phyloP scores from a whole-genome alignment of 352 stramenopile species.

The Phytophthora ohioensis region DNA sequence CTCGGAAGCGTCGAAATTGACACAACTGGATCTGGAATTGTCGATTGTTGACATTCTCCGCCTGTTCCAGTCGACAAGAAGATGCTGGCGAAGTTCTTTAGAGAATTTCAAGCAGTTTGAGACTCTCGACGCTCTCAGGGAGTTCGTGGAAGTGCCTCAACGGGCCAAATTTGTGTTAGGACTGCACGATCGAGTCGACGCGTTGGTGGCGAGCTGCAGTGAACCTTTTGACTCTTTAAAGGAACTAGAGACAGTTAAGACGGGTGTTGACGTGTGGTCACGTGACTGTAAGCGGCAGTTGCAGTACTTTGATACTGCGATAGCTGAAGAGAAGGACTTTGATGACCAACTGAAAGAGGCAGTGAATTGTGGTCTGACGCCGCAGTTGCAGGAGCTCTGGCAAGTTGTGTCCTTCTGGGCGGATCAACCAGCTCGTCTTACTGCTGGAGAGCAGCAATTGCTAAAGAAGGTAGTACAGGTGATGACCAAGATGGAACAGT shows the following conservation, averaged over 20 bases:
- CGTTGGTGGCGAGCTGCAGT: constrained; percentile 12
- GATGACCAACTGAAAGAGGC: constrained; percentile 8
- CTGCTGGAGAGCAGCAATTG: constrained; percentile 20
- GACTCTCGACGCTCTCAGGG: constrained; percentile 7
- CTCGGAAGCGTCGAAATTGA: constrained; percentile 1
- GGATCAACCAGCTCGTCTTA: constrained; percentile 21
- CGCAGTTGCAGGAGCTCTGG: constrained; percentile 20
- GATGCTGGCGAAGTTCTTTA: neutral
- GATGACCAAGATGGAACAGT: constrained; percentile 14
- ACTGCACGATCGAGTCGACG: constrained; percentile 31
- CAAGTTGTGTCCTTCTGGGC: constrained; percentile 27
- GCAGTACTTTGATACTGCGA: constrained; percentile 10
- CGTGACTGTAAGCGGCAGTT: constrained; percentile 10
- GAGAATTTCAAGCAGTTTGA: neutral
- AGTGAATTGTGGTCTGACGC: neutral
- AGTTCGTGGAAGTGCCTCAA: constrained; percentile 34
- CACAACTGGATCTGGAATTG: constrained; percentile 16
- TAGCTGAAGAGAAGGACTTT: constrained; percentile 1
- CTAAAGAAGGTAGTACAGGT: constrained; percentile 1
- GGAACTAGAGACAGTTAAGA: neutral
- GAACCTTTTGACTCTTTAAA: constrained; percentile 1
- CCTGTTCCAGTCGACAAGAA: constrained; percentile 23
- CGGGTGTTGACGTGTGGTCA: constrained; percentile 10
- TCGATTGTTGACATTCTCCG: constrained; percentile 16
- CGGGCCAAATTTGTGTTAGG: constrained; percentile 31